Evolutionary conservation across 164 flowering plant species (phyloP).

Genomic region (Berberis vulgaris): DNA sequence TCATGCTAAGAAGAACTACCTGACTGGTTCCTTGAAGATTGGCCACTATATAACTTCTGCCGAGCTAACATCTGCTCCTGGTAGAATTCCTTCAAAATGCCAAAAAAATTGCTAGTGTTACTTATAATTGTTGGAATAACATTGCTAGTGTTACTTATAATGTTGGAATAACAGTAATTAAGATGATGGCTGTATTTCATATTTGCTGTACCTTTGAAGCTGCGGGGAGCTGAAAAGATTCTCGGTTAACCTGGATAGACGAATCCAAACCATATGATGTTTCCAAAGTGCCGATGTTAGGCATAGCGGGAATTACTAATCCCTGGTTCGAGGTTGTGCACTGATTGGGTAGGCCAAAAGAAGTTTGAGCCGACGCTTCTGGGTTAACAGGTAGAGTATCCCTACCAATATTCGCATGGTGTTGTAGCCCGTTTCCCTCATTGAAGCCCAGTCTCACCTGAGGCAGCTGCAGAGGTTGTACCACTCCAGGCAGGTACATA

Average conservation of each 20-base stretch:
- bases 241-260: slow-evolving; percentile 24
- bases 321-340: slow-evolving; percentile 19
- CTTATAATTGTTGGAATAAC: neutral
- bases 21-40: slow-evolving; percentile 20
- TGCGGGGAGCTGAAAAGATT: slow-evolving; percentile 25
- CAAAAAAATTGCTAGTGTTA: slow-evolving; percentile 6
- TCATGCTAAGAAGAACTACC: slow-evolving; percentile 21
- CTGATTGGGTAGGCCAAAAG: slow-evolving; percentile 25
- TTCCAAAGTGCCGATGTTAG: slow-evolving; percentile 20
- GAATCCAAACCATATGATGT: slow-evolving; percentile 30
- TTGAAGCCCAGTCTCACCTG: slow-evolving; percentile 24
- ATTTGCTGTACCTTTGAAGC: slow-evolving; percentile 23
- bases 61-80: slow-evolving; percentile 19
- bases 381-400: slow-evolving; percentile 20
- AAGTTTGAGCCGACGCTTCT: slow-evolving; percentile 14
- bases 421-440: slow-evolving; percentile 24
- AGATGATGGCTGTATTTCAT: neutral
- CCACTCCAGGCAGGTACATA: slow-evolving; percentile 45
- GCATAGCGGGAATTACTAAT: slow-evolving; percentile 13
- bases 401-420: slow-evolving; percentile 18
- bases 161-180: neutral
- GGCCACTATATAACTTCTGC: slow-evolving; percentile 18
- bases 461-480: slow-evolving; percentile 40
- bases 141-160: slow-evolving; percentile 3
- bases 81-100: slow-evolving; percentile 27